Evolutionary conservation across 345 rosid genomes (phyloP), one percentile per base, ranked within the genome.

Genomic region (Murraya koenigii): DNA sequence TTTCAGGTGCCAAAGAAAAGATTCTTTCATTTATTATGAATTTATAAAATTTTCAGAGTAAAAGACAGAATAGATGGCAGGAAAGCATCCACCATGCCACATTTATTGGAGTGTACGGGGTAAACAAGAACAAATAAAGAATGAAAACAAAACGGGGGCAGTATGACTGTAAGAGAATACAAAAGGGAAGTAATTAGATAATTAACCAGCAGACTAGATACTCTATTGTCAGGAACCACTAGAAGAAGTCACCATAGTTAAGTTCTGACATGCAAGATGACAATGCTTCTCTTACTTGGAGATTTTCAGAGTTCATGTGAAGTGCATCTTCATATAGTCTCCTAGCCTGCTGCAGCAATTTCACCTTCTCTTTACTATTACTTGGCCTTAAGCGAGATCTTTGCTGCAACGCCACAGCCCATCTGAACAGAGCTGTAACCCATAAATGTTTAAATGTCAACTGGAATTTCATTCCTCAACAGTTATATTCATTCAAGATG

Each of bases 251-350:
- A 78, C 85, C 66, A 60, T 77, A 81, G 25, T 80, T 77, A 25
- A 91, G 91, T 82, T 91, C 96, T 23, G 88, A 85, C 19, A 75
- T 39, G 54, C 96, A 91, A 5, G 89, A 83, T 6, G 84, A 83
- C 65, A 91, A 75, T 26, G 93, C 96, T 71, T 86, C 85, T 83
- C 85, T 79, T 69, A 81, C 88, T 79, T 87, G 90, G 33, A 84
- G 79, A 80, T 86, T 83, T 35, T 81, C 82, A 2, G 84, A 85
- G 77, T 91, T 92, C 89, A 90, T 87, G 75, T 84, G 44, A 3
- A 91, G 87, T 44, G 92, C 93, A 76, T 90, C 96, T 82, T 91
- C 93, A 17, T 89, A 91, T 36, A 91, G 80, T 75, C 90, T 85
- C 79, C 78, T 83, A 14, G 93, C 92, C 68, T 91, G 92, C 76